These are phyloP conservation scores for Aphanomyces euteiches DNA, from an alignment of 352 stramenopile species.

Conservation along the genomic window DNA sequence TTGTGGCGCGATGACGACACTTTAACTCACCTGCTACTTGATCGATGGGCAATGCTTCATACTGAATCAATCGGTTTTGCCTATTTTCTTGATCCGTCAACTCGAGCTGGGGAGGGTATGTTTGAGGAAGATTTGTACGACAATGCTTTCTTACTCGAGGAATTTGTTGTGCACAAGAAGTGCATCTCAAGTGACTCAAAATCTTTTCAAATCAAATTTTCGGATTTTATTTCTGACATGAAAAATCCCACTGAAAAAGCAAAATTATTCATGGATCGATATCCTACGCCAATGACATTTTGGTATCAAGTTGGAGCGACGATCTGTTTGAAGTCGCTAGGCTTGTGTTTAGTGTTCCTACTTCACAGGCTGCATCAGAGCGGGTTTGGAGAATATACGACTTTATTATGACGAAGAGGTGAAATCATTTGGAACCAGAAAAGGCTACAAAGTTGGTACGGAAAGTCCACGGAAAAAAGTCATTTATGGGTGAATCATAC, in stretches of 20 bases:
- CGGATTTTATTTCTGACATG: neutral
- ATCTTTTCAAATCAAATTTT: neutral
- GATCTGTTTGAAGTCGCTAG: neutral
- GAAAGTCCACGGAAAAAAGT: neutral
- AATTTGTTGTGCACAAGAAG: conserved; percentile 6
- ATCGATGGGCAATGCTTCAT: neutral
- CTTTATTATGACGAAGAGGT: neutral
- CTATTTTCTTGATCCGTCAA: neutral
- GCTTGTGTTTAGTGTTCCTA: neutral
- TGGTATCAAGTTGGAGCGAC: conserved; percentile 5
- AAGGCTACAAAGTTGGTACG: neutral
- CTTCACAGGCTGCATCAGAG: neutral
- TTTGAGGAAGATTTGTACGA: too few species aligned
- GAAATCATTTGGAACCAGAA: neutral
- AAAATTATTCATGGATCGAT: neutral
- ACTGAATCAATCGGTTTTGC: neutral
- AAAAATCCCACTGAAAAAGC: neutral
- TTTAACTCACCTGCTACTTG: neutral
- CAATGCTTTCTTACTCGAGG: neutral
- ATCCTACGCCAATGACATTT: neutral
- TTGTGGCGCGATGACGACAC: neutral
- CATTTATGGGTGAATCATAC: neutral
- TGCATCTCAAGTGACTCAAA: neutral
- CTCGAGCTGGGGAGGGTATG: neutral
- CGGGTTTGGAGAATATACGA: neutral